Evolutionary conservation across 2,329 filamentous ascomycete species (phyloP), one percentile per base, ranked within the genome.

Genomic region (Diaporthe citri): DNA sequence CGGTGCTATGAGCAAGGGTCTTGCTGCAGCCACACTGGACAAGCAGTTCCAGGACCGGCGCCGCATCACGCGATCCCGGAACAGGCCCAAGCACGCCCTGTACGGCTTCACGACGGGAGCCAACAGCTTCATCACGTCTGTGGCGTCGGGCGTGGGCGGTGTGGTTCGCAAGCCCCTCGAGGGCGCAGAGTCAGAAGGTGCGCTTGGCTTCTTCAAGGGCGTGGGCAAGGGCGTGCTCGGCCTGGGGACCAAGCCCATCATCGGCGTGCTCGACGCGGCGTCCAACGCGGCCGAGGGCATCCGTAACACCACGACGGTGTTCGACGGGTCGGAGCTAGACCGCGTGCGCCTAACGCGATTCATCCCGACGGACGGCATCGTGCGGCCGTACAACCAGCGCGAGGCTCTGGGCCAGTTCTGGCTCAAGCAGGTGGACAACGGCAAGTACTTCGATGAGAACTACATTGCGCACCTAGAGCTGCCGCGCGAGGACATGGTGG

Each of bases 1-100:
- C 1, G 97, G 97, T 71, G 97, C 95, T 83, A 94, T 99, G 84
- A 97, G 96, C 79, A 99, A 99, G 86, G 97, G 97, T 75, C 91
- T 99, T 64, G 95, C 97, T 3, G 97, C 96, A 46, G 97, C 97
- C 25, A 98, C 96, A 7, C 90, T 99, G 78, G 97, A 99, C 87
- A 98, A 99, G 84, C 96, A 99, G 82, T 99, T 98, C 86, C 97
- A 99, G 83, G 96, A 98, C 83, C 93, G 96, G 76, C 93, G 97
- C 71, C 94, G 97, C 75, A 99, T 98, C 88, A 96, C 96, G 4
- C 92, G 95, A 76, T 94, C 95, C 39, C 92, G 97, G 62, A 99
- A 99, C 84, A 90, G 96, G 76, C 97, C 97, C 4, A 99, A 99
- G 87, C 97, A 99, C 82, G 97, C 97, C 6, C 88, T 99, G 2